Conservation (phyloP, 2,329 filamentous ascomycete genomes). For the Pseudogymnoascus sp. region DNA sequence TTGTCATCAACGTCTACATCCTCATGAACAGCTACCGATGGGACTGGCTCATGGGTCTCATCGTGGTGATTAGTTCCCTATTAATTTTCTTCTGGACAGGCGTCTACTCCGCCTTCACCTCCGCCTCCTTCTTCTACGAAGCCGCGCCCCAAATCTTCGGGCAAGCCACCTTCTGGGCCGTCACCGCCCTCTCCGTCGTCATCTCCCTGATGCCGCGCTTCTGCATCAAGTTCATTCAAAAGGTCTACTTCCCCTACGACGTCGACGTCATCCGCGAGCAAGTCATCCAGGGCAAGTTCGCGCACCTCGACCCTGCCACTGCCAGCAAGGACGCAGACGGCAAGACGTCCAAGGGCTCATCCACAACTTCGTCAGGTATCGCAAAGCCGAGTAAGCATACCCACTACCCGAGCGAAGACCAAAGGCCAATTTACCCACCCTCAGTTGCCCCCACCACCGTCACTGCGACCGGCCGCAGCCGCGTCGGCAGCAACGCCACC, state of each 20-base stretch:
- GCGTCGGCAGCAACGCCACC: constrained; percentile 89
- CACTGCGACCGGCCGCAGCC: constrained; percentile 71
- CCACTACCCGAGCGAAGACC: constrained; percentile 65
- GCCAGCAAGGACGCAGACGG: constrained; percentile 8
- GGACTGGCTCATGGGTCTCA: constrained; percentile 90
- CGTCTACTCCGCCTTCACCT: constrained; percentile 52
- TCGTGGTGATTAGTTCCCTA: constrained; percentile 72
- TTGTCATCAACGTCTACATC: constrained; percentile 90
- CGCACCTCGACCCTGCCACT: constrained; percentile 45
- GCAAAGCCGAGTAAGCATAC: constrained; percentile 38
- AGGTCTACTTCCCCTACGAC: constrained; percentile 87
- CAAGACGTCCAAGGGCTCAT: constrained; percentile 36
- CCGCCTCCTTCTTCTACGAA: constrained; percentile 62
- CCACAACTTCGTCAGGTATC: constrained; percentile 52
- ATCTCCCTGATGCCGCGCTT: constrained; percentile 85
- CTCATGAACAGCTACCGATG: constrained; percentile 94
- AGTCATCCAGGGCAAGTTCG: constrained; percentile 72
- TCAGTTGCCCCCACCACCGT: constrained; percentile 70
- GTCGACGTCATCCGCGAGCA: constrained; percentile 95
- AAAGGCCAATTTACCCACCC: constrained; percentile 90
- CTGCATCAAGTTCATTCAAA: constrained; percentile 77
- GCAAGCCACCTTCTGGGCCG: constrained; percentile 78
- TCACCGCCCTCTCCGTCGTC: constrained; percentile 68
- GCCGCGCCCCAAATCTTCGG: constrained; percentile 72
- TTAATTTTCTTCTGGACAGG: constrained; percentile 96